Percentiles rank a stretch among this genome's conserved stretches.
Conservation (phyloP, 1,284 basidiomycete genomes). For the Vanrija pseudolonga region DNA sequence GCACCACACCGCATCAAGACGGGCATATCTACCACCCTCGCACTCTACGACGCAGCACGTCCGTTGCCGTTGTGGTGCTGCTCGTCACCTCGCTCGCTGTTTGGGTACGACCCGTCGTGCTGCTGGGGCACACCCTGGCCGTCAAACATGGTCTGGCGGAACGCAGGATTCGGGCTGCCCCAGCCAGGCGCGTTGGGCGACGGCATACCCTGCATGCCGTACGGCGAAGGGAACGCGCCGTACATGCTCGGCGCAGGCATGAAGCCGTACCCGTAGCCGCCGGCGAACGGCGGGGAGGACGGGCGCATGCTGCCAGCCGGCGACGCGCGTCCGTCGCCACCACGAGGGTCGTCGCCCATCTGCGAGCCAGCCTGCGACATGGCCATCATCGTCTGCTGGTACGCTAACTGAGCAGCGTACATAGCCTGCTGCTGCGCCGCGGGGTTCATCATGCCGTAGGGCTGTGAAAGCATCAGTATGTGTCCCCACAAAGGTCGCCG, state of each 20-base stretch:
- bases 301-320: slow-evolving; percentile 15
- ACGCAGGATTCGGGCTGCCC: too few relatives aligned
- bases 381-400: slow-evolving; percentile 74
- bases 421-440: slow-evolving; percentile 69
- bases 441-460: slow-evolving; percentile 19
- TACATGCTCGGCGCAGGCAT: slow-evolving; percentile 18
- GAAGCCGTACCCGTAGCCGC: slow-evolving; percentile 3
- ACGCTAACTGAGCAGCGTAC: slow-evolving; percentile 86
- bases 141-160: too few relatives aligned
- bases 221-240: not conserved
- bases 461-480: slow-evolving; percentile 4
- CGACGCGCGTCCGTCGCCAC: slow-evolving; percentile 12
- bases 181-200: too few relatives aligned
- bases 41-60: too few relatives aligned
- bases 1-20: too few relatives aligned
- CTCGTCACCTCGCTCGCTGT: too few relatives aligned
- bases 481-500: not conserved
- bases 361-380: slow-evolving; percentile 76
- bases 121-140: too few relatives aligned
- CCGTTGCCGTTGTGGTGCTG: too few relatives aligned
- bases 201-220: too few relatives aligned
- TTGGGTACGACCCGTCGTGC: too few relatives aligned
- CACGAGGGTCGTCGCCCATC: slow-evolving; percentile 52
- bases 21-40: too few relatives aligned
- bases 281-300: not conserved